These are phyloP conservation scores for Kurtzmaniella quercitrusa DNA, from an alignment of 1,139 yeast species.

Conservation along the genomic window DNA sequence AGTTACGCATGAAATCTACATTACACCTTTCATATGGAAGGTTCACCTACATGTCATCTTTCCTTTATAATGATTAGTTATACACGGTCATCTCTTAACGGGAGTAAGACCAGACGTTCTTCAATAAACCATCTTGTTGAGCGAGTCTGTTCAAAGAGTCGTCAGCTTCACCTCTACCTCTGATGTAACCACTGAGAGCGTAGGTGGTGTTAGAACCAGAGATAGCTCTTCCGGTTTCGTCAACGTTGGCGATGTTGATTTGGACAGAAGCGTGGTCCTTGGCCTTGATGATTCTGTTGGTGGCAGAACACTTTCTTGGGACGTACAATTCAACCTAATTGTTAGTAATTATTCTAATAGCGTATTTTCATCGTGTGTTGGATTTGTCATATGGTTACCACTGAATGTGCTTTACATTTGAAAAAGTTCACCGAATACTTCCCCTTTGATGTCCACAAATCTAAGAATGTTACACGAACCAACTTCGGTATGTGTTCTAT, in stretches of 20 bases:
- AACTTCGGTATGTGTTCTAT: too few species aligned
- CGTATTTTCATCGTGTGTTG: not conserved
- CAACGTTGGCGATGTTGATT: conserved; percentile 55
- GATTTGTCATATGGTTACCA: not conserved
- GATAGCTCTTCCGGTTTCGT: conserved; percentile 94
- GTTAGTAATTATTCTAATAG: conserved; percentile 24
- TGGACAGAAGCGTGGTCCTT: conserved; percentile 99
- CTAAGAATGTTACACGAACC: too few species aligned
- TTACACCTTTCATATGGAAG: not conserved
- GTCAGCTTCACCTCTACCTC: conserved; percentile 83
- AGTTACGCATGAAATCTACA: too few species aligned
- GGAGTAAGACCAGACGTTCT: conserved; percentile 99
- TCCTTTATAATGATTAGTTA: conserved; percentile 17
- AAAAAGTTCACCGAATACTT: too few species aligned
- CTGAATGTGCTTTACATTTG: too few species aligned
- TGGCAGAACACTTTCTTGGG: conserved; percentile 99
- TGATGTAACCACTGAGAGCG: conserved; percentile 94
- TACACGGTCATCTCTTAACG: conserved; percentile 57
- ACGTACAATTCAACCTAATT: conserved; percentile 97
- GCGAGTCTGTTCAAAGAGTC: conserved; percentile 99
- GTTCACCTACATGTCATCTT: not conserved
- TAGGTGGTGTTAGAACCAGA: conserved; percentile 90
- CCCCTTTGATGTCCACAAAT: too few species aligned
- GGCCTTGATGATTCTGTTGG: conserved; percentile 99
- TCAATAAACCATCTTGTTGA: conserved; percentile 96